Evolutionary conservation across 2,329 filamentous ascomycete species (phyloP).

Genomic region (Metarhizium brunneum): DNA sequence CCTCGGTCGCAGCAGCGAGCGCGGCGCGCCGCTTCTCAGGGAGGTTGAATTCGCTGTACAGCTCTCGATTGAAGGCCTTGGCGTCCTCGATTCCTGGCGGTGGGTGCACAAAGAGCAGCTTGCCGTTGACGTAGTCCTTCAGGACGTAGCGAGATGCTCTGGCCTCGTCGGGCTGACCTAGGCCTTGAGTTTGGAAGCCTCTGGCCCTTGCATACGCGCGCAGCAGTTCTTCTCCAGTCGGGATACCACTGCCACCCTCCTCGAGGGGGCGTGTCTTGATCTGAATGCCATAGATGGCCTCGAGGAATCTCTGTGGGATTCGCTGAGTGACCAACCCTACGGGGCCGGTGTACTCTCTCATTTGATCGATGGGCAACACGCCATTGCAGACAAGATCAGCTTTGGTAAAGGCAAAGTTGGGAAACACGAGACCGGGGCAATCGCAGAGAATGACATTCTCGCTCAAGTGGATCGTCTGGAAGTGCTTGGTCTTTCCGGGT

Average conservation of each 20-base stretch:
- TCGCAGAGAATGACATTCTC: slow-evolving; percentile 88
- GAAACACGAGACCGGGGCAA: slow-evolving; percentile 96
- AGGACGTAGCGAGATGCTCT: slow-evolving; percentile 81
- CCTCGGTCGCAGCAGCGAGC: slow-evolving; percentile 41
- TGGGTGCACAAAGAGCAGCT: slow-evolving; percentile 84
- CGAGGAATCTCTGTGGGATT: slow-evolving; percentile 80
- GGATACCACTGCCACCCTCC: slow-evolving; percentile 83
- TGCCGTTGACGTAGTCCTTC: slow-evolving; percentile 96
- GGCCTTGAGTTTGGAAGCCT: slow-evolving; percentile 82
- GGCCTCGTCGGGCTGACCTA: slow-evolving; percentile 87
- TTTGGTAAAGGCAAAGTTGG: slow-evolving; percentile 95
- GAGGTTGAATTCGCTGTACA: slow-evolving; percentile 76
- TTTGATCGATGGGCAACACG: slow-evolving; percentile 89
- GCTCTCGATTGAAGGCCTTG: slow-evolving; percentile 73
- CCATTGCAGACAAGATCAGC: slow-evolving; percentile 94
- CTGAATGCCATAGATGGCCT: slow-evolving; percentile 88
- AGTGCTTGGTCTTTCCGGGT: slow-evolving; percentile 97
- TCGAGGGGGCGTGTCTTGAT: slow-evolving; percentile 73
- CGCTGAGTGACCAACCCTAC: slow-evolving; percentile 72
- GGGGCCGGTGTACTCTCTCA: slow-evolving; percentile 86
- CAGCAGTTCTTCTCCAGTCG: slow-evolving; percentile 78
- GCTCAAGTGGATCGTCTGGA: slow-evolving; percentile 93
- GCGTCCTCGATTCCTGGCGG: slow-evolving; percentile 67
- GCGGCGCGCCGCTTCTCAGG: slow-evolving; percentile 70
- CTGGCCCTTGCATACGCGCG: slow-evolving; percentile 79